Base-by-base conservation (phyloP, 2,329 filamentous ascomycete species). In the Neophaeococcomyces mojaviensis region DNA sequence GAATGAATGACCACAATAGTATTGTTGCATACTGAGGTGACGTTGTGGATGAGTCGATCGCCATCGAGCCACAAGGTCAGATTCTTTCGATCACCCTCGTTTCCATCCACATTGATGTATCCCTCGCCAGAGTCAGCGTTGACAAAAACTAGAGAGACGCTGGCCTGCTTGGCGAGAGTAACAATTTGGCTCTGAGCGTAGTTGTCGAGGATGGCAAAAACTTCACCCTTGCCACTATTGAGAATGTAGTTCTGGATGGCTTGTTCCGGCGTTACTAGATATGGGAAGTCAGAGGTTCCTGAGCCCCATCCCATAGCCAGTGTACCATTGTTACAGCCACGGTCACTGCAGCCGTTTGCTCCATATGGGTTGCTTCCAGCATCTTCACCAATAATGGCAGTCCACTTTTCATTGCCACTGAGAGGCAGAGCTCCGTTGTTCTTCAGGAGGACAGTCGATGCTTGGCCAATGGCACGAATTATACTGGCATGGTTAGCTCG, bases 1-100 rank as follows among this genome's bases (percentile, higher is more conserved):
- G 85, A 88, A 70, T 97, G 90, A 49, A 97, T 83, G 47, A 96
- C 79, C 13, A 97, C 86, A 49, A 97, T 84, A 10, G 88, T 95
- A 74, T 96, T 95, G 69, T 83, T 81, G 72, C 84, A 89, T 51
- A 80, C 62, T 6, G 80, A 73, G 1, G 87, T 81, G 9, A 95
- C 86, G 39, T 84, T 88, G 65, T 84, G 77, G 66, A 97, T 85
- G 46, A 97, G 68, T 1, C 76, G 73, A 44, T 97, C 88, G 33
- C 87, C 89, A 48, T 81, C 76, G 49, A 82, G 74, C 90, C 90
- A 97, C 0, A 95, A 72, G 0, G 88, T 95, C 31, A 98, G 73
- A 67, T 98, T 96, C 59, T 89, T 88, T 44, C 92, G 83, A 64
- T 97, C 90, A 48, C 92, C 92, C 49, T 75, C 71, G 62, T 96